phyloP scores from a whole-genome alignment of 1,284 basidiomycete genomes.

The Takashimella koratensis region DNA sequence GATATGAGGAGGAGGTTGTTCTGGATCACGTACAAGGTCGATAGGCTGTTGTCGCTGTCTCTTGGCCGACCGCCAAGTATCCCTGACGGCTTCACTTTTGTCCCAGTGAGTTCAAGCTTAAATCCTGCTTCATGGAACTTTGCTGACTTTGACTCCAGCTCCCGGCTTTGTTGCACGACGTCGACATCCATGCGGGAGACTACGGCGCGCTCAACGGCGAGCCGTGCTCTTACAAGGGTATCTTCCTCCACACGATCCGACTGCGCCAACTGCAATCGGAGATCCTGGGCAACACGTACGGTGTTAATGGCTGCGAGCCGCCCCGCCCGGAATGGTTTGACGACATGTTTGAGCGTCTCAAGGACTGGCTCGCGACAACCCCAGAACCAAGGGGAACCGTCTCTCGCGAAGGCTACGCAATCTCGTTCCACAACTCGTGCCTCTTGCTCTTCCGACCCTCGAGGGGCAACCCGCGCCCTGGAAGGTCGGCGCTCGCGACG shows the following conservation, averaged over 20 bases:
- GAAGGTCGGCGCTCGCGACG: constrained; percentile 43
- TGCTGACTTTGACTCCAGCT: constrained; percentile 14
- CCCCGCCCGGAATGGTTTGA: constrained; percentile 48
- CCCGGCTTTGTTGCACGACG: constrained; percentile 44
- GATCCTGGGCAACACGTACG: constrained; percentile 47
- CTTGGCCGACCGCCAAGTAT: constrained; percentile 49
- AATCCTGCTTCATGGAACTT: not conserved
- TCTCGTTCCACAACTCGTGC: constrained; percentile 51
- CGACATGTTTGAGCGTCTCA: constrained; percentile 46
- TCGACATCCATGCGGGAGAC: constrained; percentile 40
- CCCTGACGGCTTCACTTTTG: constrained; percentile 49
- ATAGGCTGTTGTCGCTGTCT: constrained; percentile 46
- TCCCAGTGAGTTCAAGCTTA: constrained; percentile 30
- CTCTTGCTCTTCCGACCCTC: constrained; percentile 49
- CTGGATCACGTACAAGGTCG: constrained; percentile 51
- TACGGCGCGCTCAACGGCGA: constrained; percentile 39
- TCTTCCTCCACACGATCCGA: constrained; percentile 46
- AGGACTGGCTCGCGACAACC: constrained; percentile 44
- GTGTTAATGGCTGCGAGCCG: constrained; percentile 33
- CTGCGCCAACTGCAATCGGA: constrained; percentile 49
- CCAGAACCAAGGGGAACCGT: constrained; percentile 48
- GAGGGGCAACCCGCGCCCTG: constrained; percentile 48
- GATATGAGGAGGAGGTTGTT: constrained; percentile 50
- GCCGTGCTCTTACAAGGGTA: constrained; percentile 46
- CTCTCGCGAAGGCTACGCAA: constrained; percentile 48